phyloP scores from a whole-genome alignment of 78 protist species.

The Dictyostelium capitatum region DNA sequence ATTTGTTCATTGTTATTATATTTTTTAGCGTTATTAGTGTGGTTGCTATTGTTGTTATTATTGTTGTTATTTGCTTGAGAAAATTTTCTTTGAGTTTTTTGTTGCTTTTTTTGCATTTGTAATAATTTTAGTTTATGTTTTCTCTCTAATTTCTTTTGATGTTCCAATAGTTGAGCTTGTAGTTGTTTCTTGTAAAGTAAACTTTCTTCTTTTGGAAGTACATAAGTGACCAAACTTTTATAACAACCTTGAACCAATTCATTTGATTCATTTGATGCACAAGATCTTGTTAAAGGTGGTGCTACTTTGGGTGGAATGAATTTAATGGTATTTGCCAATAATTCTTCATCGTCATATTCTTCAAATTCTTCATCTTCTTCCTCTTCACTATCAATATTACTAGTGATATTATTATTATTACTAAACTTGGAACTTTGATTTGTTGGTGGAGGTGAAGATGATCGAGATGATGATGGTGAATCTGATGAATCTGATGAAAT shows the following conservation, averaged over 20 bases:
- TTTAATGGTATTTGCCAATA: too few species aligned
- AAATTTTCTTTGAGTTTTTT: too few species aligned
- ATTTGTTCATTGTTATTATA: too few species aligned
- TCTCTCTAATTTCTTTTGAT: background rate
- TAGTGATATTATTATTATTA: background rate
- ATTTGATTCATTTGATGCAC: background rate
- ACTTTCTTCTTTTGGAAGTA: background rate
- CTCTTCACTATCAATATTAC: background rate
- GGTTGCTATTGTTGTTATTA: too few species aligned
- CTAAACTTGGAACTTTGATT: background rate
- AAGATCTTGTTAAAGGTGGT: conserved; percentile 13
- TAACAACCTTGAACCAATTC: conserved; percentile 19
- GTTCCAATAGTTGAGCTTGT: conserved; percentile 7
- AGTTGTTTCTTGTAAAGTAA: background rate
- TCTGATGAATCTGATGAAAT: background rate
- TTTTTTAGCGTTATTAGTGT: too few species aligned
- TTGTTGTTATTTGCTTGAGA: too few species aligned
- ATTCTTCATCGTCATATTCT: background rate
- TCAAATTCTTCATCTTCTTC: background rate
- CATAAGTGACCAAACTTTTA: background rate
- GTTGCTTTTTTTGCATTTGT: background rate
- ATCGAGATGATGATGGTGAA: background rate
- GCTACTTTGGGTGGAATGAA: background rate
- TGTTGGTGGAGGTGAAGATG: background rate
- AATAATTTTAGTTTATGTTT: background rate